Conservation (phyloP, 1,284 basidiomycete species). For the Ceratobasidium sp. region DNA sequence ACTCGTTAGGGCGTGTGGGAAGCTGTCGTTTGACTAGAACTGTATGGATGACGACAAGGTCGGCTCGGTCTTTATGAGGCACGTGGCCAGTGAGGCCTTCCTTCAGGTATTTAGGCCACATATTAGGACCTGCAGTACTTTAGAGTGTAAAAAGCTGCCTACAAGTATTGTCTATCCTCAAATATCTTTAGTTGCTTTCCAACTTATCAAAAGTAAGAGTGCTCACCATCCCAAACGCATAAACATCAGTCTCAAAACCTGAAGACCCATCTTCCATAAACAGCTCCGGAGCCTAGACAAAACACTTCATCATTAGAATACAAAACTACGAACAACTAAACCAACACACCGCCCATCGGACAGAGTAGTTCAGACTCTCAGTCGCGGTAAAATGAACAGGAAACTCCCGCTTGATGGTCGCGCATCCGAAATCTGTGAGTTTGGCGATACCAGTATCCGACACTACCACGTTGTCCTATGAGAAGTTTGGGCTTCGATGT, state of each 20-base stretch:
- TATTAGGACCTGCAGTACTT: not conserved
- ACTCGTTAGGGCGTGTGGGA: conserved; percentile 4
- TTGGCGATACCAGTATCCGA: conserved; percentile 10
- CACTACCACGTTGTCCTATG: conserved; percentile 34
- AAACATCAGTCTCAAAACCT: conserved; percentile 30
- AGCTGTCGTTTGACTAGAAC: conserved; percentile 5
- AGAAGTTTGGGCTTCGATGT: not conserved
- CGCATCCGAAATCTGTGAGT: conserved; percentile 35
- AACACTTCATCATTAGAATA: not conserved
- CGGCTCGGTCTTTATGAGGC: conserved; percentile 25
- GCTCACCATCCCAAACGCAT: conserved; percentile 29
- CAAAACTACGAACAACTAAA: not conserved
- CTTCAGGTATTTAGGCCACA: not conserved
- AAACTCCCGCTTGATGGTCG: conserved; percentile 33
- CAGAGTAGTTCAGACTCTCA: conserved; percentile 25
- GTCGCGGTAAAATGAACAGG: conserved; percentile 33
- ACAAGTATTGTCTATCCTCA: conserved; percentile 25
- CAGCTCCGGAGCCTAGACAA: conserved; percentile 18
- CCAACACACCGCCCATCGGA: conserved; percentile 26
- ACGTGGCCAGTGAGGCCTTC: conserved; percentile 33
- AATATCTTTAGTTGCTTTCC: not conserved
- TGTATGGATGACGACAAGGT: conserved; percentile 14
- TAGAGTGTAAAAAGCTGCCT: not conserved
- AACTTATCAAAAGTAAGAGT: not conserved
- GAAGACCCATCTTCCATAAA: conserved; percentile 20